Conservation (phyloP, 306 rosid genomes). For the Psophocarpus tetragonolobus region DNA sequence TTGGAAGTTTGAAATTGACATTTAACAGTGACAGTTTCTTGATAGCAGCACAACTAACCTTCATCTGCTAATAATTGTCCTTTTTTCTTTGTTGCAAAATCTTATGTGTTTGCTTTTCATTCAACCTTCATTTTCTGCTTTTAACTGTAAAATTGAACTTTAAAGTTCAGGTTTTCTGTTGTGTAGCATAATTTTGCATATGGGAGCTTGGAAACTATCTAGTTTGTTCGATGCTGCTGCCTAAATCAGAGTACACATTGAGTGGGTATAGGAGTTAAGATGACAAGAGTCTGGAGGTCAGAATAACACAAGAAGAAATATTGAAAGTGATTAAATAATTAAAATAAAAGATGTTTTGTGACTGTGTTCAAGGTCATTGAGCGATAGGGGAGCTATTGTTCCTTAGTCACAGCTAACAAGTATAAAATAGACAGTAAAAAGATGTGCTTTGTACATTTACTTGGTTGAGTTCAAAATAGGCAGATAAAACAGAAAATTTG, state of each 20-base stretch:
- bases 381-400: too few relatives aligned
- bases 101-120: neutral
- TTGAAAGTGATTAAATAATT: neutral
- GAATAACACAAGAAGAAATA: neutral
- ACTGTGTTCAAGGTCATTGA: neutral
- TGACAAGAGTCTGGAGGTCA: neutral
- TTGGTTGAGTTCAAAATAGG: neutral
- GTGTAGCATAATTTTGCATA: conserved; percentile 5
- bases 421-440: neutral
- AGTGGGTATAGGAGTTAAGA: neutral
- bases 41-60: neutral
- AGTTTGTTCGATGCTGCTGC: neutral
- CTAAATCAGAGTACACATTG: neutral
- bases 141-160: neutral
- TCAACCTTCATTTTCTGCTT: neutral
- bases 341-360: neutral
- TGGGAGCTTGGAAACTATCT: neutral
- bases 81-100: neutral
- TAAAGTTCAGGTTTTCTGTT: neutral
- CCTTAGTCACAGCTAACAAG: neutral
- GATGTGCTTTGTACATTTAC: neutral
- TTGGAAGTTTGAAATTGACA: conserved; percentile 2
- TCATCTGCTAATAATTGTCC: neutral
- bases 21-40: conserved; percentile 19
- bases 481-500: neutral